Conservation (phyloP, 805 yeast species). For the Yarrowia deformans region DNA sequence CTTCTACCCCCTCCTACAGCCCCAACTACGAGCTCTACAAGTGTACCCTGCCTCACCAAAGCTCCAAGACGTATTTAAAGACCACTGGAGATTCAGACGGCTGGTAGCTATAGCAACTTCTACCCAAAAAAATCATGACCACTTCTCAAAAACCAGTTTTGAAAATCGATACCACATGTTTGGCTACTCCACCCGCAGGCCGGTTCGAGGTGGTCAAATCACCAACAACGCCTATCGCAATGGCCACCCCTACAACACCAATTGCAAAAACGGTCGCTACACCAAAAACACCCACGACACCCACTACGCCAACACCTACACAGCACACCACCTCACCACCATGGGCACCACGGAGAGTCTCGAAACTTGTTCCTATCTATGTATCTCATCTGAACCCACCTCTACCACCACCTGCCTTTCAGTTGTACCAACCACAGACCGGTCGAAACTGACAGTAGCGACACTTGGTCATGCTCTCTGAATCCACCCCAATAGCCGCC, state of each 20-base stretch:
- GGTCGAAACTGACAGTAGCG: constrained; percentile 26
- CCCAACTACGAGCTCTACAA: too few relatives aligned
- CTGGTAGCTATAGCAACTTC: too few relatives aligned
- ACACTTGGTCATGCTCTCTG: constrained; percentile 19
- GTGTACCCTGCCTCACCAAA: constrained; percentile 2
- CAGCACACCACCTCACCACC: not conserved
- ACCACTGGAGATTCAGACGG: not conserved
- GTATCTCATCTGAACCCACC: not conserved
- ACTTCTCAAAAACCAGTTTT: not conserved
- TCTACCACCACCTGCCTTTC: constrained; percentile 10
- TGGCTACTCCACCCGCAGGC: not conserved
- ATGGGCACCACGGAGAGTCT: constrained; percentile 16
- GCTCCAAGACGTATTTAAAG: constrained; percentile 3
- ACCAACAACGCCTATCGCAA: not conserved
- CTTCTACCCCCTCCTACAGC: too few relatives aligned
- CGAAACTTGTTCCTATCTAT: constrained; percentile 11
- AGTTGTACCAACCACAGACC: constrained; percentile 28
- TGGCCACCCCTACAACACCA: not conserved
- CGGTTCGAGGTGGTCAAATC: not conserved
- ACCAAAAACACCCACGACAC: not conserved
- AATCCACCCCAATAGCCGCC: constrained; percentile 19
- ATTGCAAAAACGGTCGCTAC: not conserved
- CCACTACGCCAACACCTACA: not conserved
- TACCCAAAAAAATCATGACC: not conserved
- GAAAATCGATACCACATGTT: constrained; percentile 6